Conservation (phyloP, 345 rosid species). For the Moricandia moricandioides region DNA sequence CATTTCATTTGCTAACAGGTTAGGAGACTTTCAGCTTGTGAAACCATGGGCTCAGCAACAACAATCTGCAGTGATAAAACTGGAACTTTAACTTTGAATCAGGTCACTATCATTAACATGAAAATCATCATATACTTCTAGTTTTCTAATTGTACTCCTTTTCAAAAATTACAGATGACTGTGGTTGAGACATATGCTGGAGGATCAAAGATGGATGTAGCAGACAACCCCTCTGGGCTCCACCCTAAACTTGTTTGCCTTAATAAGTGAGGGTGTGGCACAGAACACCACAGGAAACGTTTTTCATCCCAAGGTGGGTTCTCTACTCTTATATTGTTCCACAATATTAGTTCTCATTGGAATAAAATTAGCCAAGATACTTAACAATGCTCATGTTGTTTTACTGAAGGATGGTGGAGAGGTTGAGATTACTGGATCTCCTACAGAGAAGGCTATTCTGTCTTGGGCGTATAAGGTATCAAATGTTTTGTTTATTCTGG, state of each 20-base stretch:
- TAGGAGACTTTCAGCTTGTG: constrained; percentile 44
- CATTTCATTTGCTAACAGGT: neutral
- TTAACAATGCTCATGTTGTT: constrained; percentile 21
- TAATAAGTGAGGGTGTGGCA: constrained; percentile 77
- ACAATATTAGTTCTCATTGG: neutral
- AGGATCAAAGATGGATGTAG: constrained; percentile 2
- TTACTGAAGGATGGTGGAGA: constrained; percentile 69
- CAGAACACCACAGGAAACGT: constrained; percentile 84
- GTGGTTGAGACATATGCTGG: constrained; percentile 42
- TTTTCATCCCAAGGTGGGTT: constrained; percentile 72
- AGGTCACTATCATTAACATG: constrained; percentile 46
- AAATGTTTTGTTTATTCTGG: constrained; percentile 4
- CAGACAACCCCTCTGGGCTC: constrained; percentile 27
- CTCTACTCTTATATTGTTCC: neutral
- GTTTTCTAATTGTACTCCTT: neutral
- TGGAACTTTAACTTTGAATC: constrained; percentile 92
- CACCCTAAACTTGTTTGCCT: constrained; percentile 44
- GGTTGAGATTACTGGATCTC: constrained; percentile 87
- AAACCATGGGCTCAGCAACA: constrained; percentile 99
- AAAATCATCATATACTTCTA: neutral
- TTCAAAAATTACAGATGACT: constrained; percentile 68
- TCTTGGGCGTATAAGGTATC: constrained; percentile 91
- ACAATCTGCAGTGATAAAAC: constrained; percentile 99
- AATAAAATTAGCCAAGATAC: neutral
- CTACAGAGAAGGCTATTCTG: constrained; percentile 96